phyloP scores from a whole-genome alignment of 371 early-diverging fungal genomes.

The Mucor piriformis region DNA sequence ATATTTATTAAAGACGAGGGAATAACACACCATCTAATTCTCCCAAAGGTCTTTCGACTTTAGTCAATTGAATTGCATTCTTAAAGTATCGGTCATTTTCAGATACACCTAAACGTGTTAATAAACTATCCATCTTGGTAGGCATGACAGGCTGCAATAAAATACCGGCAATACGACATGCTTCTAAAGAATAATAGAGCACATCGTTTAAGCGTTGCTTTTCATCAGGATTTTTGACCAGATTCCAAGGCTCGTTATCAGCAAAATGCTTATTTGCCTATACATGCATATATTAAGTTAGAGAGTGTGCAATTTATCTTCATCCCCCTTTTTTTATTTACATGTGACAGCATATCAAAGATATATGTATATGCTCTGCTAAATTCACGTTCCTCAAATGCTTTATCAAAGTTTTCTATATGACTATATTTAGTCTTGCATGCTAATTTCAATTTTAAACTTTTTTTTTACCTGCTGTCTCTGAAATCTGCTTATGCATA shows the following conservation, averaged over 20 bases:
- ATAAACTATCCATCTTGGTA: conserved; percentile 61
- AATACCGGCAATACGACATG: conserved; percentile 74
- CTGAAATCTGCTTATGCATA: conserved; percentile 38
- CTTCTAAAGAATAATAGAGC: conserved; percentile 76
- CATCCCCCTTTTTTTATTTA: conserved; percentile 20
- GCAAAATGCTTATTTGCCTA: conserved; percentile 79
- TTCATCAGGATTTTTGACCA: conserved; percentile 49
- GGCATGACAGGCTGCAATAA: conserved; percentile 91
- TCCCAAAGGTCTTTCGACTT: conserved; percentile 16
- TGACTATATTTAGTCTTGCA: background rate
- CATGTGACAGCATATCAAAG: conserved; percentile 61
- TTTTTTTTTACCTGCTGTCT: conserved; percentile 47
- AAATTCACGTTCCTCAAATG: conserved; percentile 53
- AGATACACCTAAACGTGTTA: conserved; percentile 65
- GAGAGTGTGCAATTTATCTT: background rate
- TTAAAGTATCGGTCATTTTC: conserved; percentile 55
- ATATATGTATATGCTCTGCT: conserved; percentile 55
- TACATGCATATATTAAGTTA: background rate
- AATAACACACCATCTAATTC: conserved; percentile 23
- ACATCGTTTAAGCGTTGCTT: conserved; percentile 60
- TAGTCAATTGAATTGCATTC: conserved; percentile 35
- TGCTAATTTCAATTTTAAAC: background rate
- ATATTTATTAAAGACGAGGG: conserved; percentile 17
- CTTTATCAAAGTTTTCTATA: conserved; percentile 34
- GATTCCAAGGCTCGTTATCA: conserved; percentile 80